Evolutionary conservation across 176 grass and related monocot species (phyloP).

Genomic region (Aegilops bicornis): DNA sequence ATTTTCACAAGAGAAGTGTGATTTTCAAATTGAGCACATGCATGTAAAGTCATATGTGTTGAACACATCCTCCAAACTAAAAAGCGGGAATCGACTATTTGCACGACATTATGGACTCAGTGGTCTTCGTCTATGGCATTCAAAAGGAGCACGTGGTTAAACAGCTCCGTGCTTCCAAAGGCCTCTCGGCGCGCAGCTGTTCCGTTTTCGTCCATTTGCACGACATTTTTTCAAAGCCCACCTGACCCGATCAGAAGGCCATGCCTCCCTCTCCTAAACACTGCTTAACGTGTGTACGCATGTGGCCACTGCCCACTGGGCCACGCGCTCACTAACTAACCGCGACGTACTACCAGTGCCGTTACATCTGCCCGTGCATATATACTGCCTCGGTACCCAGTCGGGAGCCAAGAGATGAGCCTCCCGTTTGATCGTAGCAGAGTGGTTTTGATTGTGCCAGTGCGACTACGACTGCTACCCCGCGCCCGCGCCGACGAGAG

Average conservation of each 20-base stretch:
- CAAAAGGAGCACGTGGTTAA: conserved; percentile 27
- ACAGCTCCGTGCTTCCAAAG: background rate
- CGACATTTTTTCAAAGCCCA: conserved; percentile 44
- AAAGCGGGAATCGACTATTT: background rate
- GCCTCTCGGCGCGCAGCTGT: background rate
- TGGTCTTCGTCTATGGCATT: background rate
- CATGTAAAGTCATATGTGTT: background rate
- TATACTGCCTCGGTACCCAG: too few relatives aligned
- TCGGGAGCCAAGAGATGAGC: too few relatives aligned
- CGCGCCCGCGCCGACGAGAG: background rate
- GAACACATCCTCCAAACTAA: background rate
- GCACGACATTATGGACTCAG: background rate
- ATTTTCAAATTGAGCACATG: background rate
- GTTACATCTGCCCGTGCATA: too few relatives aligned
- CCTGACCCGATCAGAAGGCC: conserved; percentile 26
- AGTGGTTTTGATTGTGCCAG: background rate
- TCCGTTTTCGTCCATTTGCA: background rate
- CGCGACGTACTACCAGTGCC: too few relatives aligned
- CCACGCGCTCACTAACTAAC: too few relatives aligned
- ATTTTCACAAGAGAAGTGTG: background rate
- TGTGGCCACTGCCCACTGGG: background rate
- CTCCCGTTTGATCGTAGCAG: background rate
- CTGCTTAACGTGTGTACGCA: conserved; percentile 23
- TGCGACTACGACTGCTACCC: background rate
- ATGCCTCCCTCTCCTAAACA: background rate